These are phyloP conservation scores for Podaxis sp. DNA, from an alignment of 768 basidiomycete genomes.

Conservation along the genomic window DNA sequence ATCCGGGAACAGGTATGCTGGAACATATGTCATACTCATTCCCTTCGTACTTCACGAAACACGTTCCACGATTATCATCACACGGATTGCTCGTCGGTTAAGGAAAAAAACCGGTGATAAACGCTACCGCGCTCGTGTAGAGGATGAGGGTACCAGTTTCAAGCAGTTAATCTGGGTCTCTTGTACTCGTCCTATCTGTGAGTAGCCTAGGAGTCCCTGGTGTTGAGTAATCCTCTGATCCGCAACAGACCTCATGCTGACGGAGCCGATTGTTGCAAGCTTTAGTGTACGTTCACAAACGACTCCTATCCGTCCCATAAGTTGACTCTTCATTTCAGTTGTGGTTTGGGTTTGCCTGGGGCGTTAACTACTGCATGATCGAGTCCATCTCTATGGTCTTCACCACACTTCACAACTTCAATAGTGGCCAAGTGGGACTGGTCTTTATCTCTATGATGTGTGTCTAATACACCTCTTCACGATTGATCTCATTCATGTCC, in stretches of 20 bases:
- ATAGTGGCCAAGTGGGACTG: slow-evolving; percentile 50
- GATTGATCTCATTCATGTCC: slow-evolving; percentile 6
- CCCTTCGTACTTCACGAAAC: slow-evolving; percentile 66
- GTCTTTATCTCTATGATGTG: slow-evolving; percentile 54
- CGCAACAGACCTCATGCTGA: slow-evolving; percentile 49
- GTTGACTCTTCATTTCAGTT: slow-evolving; percentile 29
- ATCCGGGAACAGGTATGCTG: slow-evolving; percentile 13
- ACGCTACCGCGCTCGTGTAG: slow-evolving; percentile 50
- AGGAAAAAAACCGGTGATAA: slow-evolving; percentile 58
- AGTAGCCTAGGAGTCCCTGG: slow-evolving; percentile 20
- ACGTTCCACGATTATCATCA: slow-evolving; percentile 60
- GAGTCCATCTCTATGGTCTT: slow-evolving; percentile 58
- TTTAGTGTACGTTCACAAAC: slow-evolving; percentile 50
- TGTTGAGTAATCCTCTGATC: background rate
- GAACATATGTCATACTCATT: slow-evolving; percentile 30
- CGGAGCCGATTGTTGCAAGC: slow-evolving; percentile 68
- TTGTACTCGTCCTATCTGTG: slow-evolving; percentile 64
- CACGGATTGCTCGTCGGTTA: slow-evolving; percentile 47
- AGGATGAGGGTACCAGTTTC: slow-evolving; percentile 48
- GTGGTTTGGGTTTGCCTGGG: slow-evolving; percentile 70
- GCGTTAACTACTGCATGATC: slow-evolving; percentile 53
- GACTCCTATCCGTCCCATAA: background rate
- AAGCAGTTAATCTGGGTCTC: slow-evolving; percentile 56
- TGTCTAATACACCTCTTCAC: slow-evolving; percentile 14
- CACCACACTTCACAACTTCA: slow-evolving; percentile 50